phyloP scores from a whole-genome alignment of 2,329 filamentous ascomycete genomes.

The Raffaelea ambrosiae region DNA sequence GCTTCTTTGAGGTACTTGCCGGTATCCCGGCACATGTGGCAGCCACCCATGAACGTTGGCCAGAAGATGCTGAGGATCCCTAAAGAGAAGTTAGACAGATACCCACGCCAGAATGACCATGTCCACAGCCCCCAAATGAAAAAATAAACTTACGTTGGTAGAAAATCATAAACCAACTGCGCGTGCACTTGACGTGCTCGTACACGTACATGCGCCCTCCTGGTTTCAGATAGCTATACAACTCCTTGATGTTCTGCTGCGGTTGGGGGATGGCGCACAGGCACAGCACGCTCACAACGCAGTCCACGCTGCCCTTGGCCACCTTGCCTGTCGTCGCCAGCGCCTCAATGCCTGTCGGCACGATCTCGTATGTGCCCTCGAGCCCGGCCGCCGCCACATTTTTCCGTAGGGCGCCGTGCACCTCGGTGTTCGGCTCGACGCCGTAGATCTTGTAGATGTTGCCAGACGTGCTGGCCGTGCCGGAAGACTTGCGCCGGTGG shows the following conservation, averaged over 20 bases:
- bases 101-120: not conserved
- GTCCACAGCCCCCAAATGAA: not conserved
- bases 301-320: conserved; percentile 43
- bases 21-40: conserved; percentile 41
- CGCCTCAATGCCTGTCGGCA: conserved; percentile 55
- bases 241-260: conserved; percentile 41
- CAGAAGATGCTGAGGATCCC: conserved; percentile 43
- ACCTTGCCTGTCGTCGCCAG: conserved; percentile 35
- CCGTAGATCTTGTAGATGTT: conserved; percentile 45
- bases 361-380: conserved; percentile 49
- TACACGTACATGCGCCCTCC: conserved; percentile 56
- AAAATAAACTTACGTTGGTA: conserved; percentile 46
- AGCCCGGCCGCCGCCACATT: conserved; percentile 44
- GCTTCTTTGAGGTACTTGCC: conserved; percentile 35
- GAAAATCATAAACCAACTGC: conserved; percentile 28
- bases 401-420: conserved; percentile 37
- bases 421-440: conserved; percentile 53
- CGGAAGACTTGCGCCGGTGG: conserved; percentile 1
- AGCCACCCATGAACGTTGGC: conserved; percentile 43
- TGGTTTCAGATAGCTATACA: conserved; percentile 51
- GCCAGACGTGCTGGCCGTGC: conserved; percentile 3
- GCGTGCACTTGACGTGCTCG: conserved; percentile 45
- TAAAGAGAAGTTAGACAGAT: conserved; percentile 16
- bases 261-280: conserved; percentile 57
- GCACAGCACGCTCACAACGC: conserved; percentile 52